A percentile compares a stretch with the other conserved stretches of the same genome.
Evolutionary conservation across 148 eudicot genomes (phyloP).

Genomic region (Rhododendron ovatum): DNA sequence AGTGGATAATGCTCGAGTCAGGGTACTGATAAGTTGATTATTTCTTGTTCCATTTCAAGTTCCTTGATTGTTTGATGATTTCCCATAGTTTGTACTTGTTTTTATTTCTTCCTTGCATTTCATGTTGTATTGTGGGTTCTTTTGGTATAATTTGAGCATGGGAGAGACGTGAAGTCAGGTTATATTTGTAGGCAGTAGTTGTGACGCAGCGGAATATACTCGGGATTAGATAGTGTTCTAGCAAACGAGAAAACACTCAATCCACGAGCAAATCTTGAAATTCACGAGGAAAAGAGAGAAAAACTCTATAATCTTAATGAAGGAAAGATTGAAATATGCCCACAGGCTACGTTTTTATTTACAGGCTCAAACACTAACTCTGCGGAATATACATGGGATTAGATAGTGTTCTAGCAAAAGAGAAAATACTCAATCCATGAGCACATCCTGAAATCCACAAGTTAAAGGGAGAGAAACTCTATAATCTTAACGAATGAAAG

Average conservation of each 20-base stretch:
- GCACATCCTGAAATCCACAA: not conserved
- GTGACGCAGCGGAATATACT: not conserved
- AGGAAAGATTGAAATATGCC: not conserved
- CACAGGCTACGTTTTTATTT: not conserved
- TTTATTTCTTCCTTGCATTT: not conserved
- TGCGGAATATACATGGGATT: no score
- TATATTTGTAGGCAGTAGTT: not conserved
- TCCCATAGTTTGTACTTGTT: not conserved
- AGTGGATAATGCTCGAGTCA: slow-evolving; percentile 94
- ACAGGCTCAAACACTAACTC: no score
- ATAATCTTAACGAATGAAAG: not conserved
- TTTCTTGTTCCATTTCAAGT: not conserved
- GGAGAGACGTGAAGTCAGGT: not conserved
- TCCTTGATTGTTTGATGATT: not conserved
- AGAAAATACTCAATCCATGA: not conserved
- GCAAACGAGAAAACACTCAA: not conserved
- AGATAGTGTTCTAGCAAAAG: not conserved
- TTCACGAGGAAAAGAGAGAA: not conserved
- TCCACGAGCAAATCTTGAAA: not conserved
- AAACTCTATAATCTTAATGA: no score
- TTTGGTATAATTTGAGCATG: not conserved
- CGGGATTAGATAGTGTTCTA: not conserved
- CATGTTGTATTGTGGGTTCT: not conserved
- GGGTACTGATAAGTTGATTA: slow-evolving; percentile 38
- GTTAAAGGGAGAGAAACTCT: not conserved